Percentiles rank a stretch among this genome's conserved stretches.
Evolutionary conservation across 768 basidiomycete species (phyloP).

Genomic region (Mycena floridula): DNA sequence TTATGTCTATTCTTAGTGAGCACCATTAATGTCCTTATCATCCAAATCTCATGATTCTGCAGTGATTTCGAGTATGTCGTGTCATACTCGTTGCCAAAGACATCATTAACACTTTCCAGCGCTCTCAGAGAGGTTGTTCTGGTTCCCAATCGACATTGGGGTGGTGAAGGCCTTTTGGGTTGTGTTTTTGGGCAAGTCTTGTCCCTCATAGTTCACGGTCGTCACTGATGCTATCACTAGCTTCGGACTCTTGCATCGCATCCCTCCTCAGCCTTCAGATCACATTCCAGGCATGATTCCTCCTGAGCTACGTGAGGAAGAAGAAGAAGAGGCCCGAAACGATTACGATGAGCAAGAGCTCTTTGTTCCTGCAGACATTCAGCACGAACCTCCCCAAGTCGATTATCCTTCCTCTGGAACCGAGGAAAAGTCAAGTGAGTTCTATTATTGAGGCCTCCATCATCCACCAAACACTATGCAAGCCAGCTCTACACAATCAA

Average conservation of each 20-base stretch:
- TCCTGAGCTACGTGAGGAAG: slow-evolving; percentile 42
- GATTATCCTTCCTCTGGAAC: too few relatives aligned
- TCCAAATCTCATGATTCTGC: too few relatives aligned
- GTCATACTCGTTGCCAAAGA: slow-evolving; percentile 2
- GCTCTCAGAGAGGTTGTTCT: slow-evolving; percentile 89
- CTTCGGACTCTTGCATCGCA: slow-evolving; percentile 89
- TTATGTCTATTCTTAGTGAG: slow-evolving; percentile 96
- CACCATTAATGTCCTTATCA: too few relatives aligned
- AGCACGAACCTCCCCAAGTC: too few relatives aligned
- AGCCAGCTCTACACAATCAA: too few relatives aligned
- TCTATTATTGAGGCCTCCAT: too few relatives aligned
- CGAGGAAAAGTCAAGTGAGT: too few relatives aligned
- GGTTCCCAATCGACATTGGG: slow-evolving; percentile 96
- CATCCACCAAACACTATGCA: too few relatives aligned
- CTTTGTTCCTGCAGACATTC: slow-evolving; percentile 67
- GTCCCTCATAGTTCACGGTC: neutral
- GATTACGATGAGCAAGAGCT: slow-evolving; percentile 60
- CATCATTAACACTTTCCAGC: slow-evolving; percentile 32
- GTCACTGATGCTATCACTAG: slow-evolving; percentile 28
- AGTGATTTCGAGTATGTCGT: slow-evolving; percentile 85
- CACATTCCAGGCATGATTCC: slow-evolving; percentile 52
- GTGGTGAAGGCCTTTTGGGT: slow-evolving; percentile 90
- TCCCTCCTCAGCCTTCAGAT: slow-evolving; percentile 70
- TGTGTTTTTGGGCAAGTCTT: slow-evolving; percentile 86
- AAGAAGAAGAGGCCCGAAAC: slow-evolving; percentile 18